A percentile compares a stretch with the other conserved stretches of the same genome.
Evolutionary conservation across 2,329 filamentous ascomycete species (phyloP).

Genomic region (Ophiosphaerella korrae): DNA sequence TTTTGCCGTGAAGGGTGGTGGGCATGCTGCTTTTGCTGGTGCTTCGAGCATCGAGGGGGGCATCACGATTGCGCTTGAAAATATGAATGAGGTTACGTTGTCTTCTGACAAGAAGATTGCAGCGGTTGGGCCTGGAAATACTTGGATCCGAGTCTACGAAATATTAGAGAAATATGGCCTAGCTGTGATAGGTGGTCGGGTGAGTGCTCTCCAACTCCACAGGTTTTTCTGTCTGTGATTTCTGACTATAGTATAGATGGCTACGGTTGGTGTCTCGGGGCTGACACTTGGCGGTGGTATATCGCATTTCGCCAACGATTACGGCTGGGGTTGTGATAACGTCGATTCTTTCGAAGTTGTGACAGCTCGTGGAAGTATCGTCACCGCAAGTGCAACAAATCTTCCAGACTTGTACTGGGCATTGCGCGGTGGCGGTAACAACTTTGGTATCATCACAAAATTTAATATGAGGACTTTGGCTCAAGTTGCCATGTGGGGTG

Average conservation of each 20-base stretch:
- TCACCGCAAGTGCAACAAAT: slow-evolving; percentile 19
- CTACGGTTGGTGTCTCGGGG: slow-evolving; percentile 20
- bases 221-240: neutral
- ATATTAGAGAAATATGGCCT: slow-evolving; percentile 34
- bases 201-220: slow-evolving; percentile 6
- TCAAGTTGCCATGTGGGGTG: slow-evolving; percentile 38
- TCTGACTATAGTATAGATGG: slow-evolving; percentile 11
- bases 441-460: slow-evolving; percentile 42
- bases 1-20: slow-evolving; percentile 50
- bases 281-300: slow-evolving; percentile 31
- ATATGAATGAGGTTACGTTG: slow-evolving; percentile 27
- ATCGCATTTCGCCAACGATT: slow-evolving; percentile 27
- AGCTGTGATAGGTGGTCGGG: slow-evolving; percentile 38
- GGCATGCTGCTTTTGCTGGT: slow-evolving; percentile 33
- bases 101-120: slow-evolving; percentile 27
- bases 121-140: slow-evolving; percentile 37
- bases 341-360: slow-evolving; percentile 41
- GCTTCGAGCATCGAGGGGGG: slow-evolving; percentile 39
- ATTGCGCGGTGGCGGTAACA: slow-evolving; percentile 43
- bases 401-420: slow-evolving; percentile 48
- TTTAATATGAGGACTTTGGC: slow-evolving; percentile 30
- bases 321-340: slow-evolving; percentile 38
- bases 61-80: slow-evolving; percentile 36
- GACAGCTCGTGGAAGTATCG: slow-evolving; percentile 21
- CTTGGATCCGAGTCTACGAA: slow-evolving; percentile 43